phyloP scores from a whole-genome alignment of 2,329 filamentous ascomycete genomes.

The Leptodontidium sp. region DNA sequence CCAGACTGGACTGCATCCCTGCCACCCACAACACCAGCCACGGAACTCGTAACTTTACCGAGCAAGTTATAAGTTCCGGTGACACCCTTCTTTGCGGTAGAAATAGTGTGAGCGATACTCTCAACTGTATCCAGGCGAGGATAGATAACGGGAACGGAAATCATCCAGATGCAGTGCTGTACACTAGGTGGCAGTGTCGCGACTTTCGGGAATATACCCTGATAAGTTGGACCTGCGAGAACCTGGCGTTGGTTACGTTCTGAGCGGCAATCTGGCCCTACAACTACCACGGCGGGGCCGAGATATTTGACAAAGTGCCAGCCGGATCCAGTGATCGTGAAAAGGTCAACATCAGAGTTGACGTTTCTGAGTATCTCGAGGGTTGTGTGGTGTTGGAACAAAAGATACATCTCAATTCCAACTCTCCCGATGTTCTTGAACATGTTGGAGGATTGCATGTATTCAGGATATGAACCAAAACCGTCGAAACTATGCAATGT shows the following conservation, averaged over 20 bases:
- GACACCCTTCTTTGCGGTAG: constrained; percentile 94
- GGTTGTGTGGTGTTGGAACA: constrained; percentile 98
- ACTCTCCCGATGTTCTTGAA: constrained; percentile 98
- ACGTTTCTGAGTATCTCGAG: constrained; percentile 91
- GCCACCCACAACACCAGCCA: constrained; percentile 93
- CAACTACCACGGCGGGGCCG: constrained; percentile 87
- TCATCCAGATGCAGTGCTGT: constrained; percentile 96
- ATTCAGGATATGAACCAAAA: constrained; percentile 95
- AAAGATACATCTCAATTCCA: constrained; percentile 95
- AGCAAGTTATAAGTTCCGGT: constrained; percentile 97
- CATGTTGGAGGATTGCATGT: constrained; percentile 97
- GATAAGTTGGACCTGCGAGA: constrained; percentile 95
- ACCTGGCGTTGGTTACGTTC: constrained; percentile 91
- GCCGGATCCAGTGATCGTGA: constrained; percentile 94
- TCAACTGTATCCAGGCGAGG: constrained; percentile 92
- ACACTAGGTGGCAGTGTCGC: constrained; percentile 89
- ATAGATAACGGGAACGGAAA: constrained; percentile 90
- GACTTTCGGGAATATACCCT: constrained; percentile 95
- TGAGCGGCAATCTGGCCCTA: constrained; percentile 90
- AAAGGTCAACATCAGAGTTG: constrained; percentile 87
- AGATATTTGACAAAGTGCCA: constrained; percentile 99
- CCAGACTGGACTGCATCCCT: constrained; percentile 92
- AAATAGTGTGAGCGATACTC: constrained; percentile 87
- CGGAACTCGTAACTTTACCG: constrained; percentile 92
- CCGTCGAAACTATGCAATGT: constrained; percentile 81